A percentile compares a stretch with the other conserved stretches of the same genome.
Conservation (phyloP, 805 yeast species). For the Kodamaea kakaduensis region DNA sequence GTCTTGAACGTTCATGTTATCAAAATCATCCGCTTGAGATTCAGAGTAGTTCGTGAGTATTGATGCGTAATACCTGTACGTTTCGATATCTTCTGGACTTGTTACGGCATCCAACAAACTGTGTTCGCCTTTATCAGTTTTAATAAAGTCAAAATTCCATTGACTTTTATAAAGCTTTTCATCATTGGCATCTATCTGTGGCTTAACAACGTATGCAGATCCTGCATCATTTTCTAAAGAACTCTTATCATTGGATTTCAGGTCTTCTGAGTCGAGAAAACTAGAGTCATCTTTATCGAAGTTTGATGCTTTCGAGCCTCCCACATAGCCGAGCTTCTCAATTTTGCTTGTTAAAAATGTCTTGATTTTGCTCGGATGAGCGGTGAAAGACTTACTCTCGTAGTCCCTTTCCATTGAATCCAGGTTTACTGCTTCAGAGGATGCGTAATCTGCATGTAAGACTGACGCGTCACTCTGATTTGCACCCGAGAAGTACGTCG, state of each 20-base stretch:
- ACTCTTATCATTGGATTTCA: neutral
- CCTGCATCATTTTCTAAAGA: neutral
- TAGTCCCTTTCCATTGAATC: too few species aligned
- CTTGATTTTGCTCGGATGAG: constrained; percentile 20
- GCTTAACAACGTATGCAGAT: neutral
- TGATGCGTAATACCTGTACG: constrained; percentile 14
- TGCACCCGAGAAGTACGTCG: too few species aligned
- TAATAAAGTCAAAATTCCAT: constrained; percentile 4
- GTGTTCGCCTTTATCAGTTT: neutral
- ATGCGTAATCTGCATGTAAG: too few species aligned
- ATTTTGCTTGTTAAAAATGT: constrained; percentile 22
- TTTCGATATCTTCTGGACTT: constrained; percentile 12
- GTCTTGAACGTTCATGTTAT: constrained; percentile 12
- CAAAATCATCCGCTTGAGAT: neutral
- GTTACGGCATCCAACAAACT: neutral
- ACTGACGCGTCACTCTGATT: too few species aligned
- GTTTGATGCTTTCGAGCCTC: constrained; percentile 1
- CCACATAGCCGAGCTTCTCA: constrained; percentile 19
- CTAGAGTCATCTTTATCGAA: constrained; percentile 1
- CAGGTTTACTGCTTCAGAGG: too few species aligned
- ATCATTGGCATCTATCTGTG: constrained; percentile 4
- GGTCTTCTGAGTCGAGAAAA: neutral
- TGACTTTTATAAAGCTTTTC: constrained; percentile 7
- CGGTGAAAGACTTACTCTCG: constrained; percentile 8
- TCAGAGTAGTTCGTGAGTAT: constrained; percentile 5